phyloP scores from a whole-genome alignment of 2,329 filamentous ascomycete species.

The Cercospora zeina region DNA sequence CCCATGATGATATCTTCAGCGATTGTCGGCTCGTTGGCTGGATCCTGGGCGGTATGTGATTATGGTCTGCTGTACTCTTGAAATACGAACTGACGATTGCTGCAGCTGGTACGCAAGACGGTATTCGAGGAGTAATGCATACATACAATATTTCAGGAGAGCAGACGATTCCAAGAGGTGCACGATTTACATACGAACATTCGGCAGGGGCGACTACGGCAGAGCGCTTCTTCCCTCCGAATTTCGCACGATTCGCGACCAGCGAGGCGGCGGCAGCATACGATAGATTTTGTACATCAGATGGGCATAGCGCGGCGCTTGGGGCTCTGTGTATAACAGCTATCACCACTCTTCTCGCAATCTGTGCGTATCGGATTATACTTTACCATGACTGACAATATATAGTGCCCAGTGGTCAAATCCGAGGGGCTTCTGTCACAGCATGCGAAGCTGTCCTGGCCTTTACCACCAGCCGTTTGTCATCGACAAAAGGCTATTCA shows the following conservation, averaged over 20 bases:
- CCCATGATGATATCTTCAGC: conserved; percentile 94
- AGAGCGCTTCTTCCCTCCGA: conserved; percentile 15
- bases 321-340: conserved; percentile 16
- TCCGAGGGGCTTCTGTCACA: neutral
- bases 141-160: conserved; percentile 10
- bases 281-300: conserved; percentile 19
- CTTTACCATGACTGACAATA: neutral
- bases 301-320: conserved; percentile 17
- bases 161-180: conserved; percentile 5
- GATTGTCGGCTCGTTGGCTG: conserved; percentile 82
- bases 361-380: neutral
- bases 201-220: conserved; percentile 11
- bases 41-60: conserved; percentile 80
- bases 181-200: conserved; percentile 11
- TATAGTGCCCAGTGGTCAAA: neutral
- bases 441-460: neutral
- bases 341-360: conserved; percentile 17
- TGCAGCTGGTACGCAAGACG: conserved; percentile 31
- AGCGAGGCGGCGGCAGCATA: conserved; percentile 5
- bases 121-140: conserved; percentile 27
- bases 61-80: neutral
- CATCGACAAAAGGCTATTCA: neutral
- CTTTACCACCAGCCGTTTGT: neutral
- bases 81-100: conserved; percentile 11
- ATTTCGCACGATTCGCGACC: neutral